Evolutionary conservation across 1,139 yeast species (phyloP), one percentile per base, ranked within the genome.

Genomic region (Williopsis jadinii): DNA sequence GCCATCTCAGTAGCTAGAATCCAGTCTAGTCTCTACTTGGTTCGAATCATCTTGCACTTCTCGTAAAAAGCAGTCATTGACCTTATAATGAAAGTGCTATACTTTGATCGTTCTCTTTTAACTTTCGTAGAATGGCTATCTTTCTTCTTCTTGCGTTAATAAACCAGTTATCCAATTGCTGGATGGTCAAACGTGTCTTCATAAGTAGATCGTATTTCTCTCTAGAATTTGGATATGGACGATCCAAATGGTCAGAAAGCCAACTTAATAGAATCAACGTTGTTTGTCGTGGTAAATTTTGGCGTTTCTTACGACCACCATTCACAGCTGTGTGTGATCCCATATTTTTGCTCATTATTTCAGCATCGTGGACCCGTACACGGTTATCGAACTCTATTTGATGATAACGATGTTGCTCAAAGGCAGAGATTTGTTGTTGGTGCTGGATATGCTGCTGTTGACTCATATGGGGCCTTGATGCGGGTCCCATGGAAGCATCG

Each of bases 121-220:
- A 30, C 14, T 57, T 71, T 70, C 58, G 73, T 63, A 60, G 66
- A 39, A 62, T 58, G 54, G 68, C 77, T 40, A 83, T 75, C 57
- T 82, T 80, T 51, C 95, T 66, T 54, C 95, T 69, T 56, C 95
- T 73, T 8, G 95, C 95, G 60, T 86, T 86, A 57, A 86, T 86
- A 57, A 86, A 86, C 95, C 95, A 86, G 60, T 86, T 86, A 50
- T 86, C 80, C 46, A 86, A 70, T 60, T 86, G 95, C 56, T 84
- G 94, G 55, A 82, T 76, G 42, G 85, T 81, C 58, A 86, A 72
- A 2, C 95, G 92, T 1, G 95, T 86, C 53, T 75, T 72, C 55
- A 71, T 63, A 73, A 84, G 79, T 53, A 86, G 67, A 53, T 80
- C 84, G 47, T 74, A 71, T 64, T 86, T 86, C 55, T 86, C 95